phyloP scores from a whole-genome alignment of 2,329 filamentous ascomycete species.

The Scytalidium lignicola region DNA sequence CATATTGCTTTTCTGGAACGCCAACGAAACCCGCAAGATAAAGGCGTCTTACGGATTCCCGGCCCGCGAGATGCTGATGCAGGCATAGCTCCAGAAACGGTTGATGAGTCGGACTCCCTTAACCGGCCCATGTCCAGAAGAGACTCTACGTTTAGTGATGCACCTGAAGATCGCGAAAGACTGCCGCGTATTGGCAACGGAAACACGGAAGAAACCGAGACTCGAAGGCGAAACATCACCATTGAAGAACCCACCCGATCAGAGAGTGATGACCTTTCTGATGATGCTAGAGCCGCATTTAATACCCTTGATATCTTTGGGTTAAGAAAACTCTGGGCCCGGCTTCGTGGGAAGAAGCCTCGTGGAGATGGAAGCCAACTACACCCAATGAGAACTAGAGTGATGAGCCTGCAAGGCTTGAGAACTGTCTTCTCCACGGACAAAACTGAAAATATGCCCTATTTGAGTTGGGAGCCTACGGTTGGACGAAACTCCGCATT shows the following conservation, averaged over 20 bases:
- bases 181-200: not conserved
- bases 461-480: slow-evolving; percentile 90
- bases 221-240: slow-evolving; percentile 22
- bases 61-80: slow-evolving; percentile 86
- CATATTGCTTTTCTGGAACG: slow-evolving; percentile 86
- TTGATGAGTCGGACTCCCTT: slow-evolving; percentile 33
- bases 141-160: slow-evolving; percentile 13
- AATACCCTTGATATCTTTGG: slow-evolving; percentile 29
- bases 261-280: slow-evolving; percentile 21
- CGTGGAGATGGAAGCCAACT: too few relatives aligned
- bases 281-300: slow-evolving; percentile 18
- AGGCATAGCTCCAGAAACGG: slow-evolving; percentile 63
- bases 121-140: slow-evolving; percentile 12
- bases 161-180: slow-evolving; percentile 22
- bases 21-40: slow-evolving; percentile 69
- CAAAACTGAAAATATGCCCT: slow-evolving; percentile 63
- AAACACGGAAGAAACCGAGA: slow-evolving; percentile 20
- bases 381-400: too few relatives aligned
- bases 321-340: slow-evolving; percentile 32
- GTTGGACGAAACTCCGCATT: slow-evolving; percentile 92
- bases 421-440: slow-evolving; percentile 24
- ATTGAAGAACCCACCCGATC: slow-evolving; percentile 20
- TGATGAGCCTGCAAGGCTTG: not conserved
- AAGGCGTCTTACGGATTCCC: slow-evolving; percentile 77
- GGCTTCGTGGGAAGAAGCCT: not conserved